phyloP scores from a whole-genome alignment of 2,329 filamentous ascomycete genomes.

The Cadophora sp. region DNA sequence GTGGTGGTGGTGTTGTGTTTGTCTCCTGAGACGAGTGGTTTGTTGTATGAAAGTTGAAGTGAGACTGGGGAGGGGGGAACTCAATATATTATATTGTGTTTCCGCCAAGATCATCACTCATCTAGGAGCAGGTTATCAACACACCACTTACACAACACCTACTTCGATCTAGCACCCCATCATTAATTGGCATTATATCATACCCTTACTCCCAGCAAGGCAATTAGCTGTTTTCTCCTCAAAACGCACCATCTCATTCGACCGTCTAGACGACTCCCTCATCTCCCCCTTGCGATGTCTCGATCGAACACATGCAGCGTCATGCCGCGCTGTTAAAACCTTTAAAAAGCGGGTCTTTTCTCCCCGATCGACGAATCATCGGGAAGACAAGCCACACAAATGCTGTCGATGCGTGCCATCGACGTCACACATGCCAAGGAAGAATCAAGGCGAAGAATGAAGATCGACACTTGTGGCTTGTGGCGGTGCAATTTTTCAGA shows the following conservation, averaged over 20 bases:
- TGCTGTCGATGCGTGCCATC: neutral
- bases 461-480: slow-evolving; percentile 22
- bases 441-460: neutral
- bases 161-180: neutral
- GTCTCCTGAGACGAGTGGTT: neutral
- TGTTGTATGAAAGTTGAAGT: neutral
- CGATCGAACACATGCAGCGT: neutral
- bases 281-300: neutral
- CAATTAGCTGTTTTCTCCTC: slow-evolving; percentile 12
- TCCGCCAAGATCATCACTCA: neutral
- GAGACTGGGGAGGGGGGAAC: neutral
- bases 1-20: neutral
- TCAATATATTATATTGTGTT: neutral
- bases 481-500: neutral
- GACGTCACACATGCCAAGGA: slow-evolving; percentile 8
- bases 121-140: neutral
- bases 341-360: neutral
- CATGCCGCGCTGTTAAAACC: neutral
- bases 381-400: neutral
- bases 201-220: slow-evolving; percentile 12
- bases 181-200: slow-evolving; percentile 12
- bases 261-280: neutral
- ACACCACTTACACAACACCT: neutral
- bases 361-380: neutral
- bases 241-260: neutral